Conservation (phyloP, 176 grass and related monocot genomes). For the Avena insularis region DNA sequence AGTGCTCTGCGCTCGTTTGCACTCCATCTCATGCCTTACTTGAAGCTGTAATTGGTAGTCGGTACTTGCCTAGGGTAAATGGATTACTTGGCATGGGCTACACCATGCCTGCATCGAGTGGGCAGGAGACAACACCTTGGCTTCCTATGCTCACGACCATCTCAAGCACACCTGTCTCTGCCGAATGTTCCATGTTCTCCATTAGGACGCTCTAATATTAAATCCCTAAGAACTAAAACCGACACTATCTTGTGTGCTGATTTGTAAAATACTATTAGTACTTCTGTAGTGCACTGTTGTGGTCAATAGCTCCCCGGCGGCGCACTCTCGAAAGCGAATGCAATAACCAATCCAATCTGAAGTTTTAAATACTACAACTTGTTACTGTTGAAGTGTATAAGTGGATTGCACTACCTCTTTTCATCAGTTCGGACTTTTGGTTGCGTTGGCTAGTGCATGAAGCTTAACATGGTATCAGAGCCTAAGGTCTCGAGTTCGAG, state of each 20-base stretch:
- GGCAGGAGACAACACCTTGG: not conserved
- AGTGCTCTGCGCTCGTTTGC: not conserved
- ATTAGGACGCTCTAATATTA: not conserved
- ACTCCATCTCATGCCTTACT: not conserved
- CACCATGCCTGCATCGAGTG: not conserved
- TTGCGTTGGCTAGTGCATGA: too few relatives aligned
- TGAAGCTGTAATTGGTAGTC: not conserved
- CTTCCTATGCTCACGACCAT: too few relatives aligned
- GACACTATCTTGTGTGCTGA: not conserved
- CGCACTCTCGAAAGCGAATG: not conserved
- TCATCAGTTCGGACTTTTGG: too few relatives aligned
- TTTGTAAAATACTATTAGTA: not conserved
- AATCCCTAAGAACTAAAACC: not conserved
- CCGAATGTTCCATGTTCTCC: not conserved
- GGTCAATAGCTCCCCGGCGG: not conserved
- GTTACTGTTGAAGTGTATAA: too few relatives aligned
- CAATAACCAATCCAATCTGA: not conserved
- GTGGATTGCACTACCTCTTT: too few relatives aligned
- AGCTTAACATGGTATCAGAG: too few relatives aligned
- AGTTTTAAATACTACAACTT: not conserved
- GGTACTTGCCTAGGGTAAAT: not conserved
- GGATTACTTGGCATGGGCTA: not conserved
- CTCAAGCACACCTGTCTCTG: too few relatives aligned
- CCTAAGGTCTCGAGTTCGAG: too few relatives aligned
- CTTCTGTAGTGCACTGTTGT: not conserved